Evolutionary conservation across 805 yeast species (phyloP), one percentile per base, ranked within the genome.

Genomic region (Schwanniomyces sp.): DNA sequence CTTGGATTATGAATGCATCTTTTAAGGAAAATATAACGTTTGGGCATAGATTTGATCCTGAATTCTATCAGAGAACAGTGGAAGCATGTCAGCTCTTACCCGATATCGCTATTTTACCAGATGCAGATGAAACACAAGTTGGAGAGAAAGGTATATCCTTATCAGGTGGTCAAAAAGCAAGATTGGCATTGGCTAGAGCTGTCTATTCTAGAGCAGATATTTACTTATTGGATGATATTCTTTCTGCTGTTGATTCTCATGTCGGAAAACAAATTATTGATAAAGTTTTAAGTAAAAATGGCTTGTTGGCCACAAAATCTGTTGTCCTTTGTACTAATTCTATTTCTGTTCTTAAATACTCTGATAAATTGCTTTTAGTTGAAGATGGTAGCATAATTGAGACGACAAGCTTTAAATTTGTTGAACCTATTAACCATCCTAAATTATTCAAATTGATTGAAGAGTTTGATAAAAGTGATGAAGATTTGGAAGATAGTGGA

Each of bases 341-440:
- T 7, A 45, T 45, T 9, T 54, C 61, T 32, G 70, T 72, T 12
- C 58, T 72, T 46, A 67, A 66, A 32, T 55, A 62, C 44, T 72
- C 75, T 12, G 57, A 62, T 45, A 59, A 62, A 40, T 70, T 69
- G 38, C 63, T 59, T 40, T 58, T 69, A 46, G 56, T 72, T 47
- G 57, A 55, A 32, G 52, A 46, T 18, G 69, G 70, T 6, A 50
- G 56, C 16, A 63, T 71, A 18, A 48, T 55, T n/a, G 76, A 72
- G 49, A 51, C 59, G n/a, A 73, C 89, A 10, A 69, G 74, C 7
- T 86, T 77, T 59, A 59, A 67, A 7, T 76, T 78, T 41, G 74
- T 82, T 14, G 41, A 39, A 14, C n/a, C 18, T 5, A 2, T 7
- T 7, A 25, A n/a, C n/a, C 41, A 62, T 45, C 66, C 66, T 3